These are phyloP conservation scores for Rhizopogon vinicolor DNA, from an alignment of 768 basidiomycete genomes.

Conservation along the genomic window DNA sequence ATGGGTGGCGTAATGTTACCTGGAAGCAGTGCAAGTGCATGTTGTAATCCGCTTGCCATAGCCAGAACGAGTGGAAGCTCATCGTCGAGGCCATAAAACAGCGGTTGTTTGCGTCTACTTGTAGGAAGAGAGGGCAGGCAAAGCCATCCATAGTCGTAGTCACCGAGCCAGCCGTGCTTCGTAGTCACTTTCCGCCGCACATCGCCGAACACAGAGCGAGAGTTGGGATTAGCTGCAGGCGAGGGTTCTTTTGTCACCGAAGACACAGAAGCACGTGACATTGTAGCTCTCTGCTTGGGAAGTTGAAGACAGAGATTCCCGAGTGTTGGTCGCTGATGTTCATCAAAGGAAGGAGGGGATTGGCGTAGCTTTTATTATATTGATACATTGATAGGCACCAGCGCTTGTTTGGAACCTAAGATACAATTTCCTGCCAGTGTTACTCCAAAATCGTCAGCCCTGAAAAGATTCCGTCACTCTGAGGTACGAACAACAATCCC, in stretches of 20 bases:
- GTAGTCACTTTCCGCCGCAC: slow-evolving; percentile 38
- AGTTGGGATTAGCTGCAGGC: slow-evolving; percentile 7
- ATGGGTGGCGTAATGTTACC: slow-evolving; percentile 83
- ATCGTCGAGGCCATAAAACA: slow-evolving; percentile 72
- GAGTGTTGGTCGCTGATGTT: neutral
- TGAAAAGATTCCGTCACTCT: no score
- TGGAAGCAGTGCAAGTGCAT: slow-evolving; percentile 79
- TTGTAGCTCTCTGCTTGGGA: neutral
- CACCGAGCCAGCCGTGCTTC: slow-evolving; percentile 74
- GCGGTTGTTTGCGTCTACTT: slow-evolving; percentile 39
- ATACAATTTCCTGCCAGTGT: no score
- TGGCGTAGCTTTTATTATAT: no score
- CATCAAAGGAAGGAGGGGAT: no score
- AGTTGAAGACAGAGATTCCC: neutral
- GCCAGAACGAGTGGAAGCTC: slow-evolving; percentile 72
- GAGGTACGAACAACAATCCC: no score
- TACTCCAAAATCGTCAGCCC: no score
- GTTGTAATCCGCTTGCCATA: slow-evolving; percentile 68
- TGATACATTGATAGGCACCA: no score
- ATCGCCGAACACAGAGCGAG: slow-evolving; percentile 1
- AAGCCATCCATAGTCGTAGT: slow-evolving; percentile 75
- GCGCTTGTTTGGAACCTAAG: no score
- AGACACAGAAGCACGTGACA: slow-evolving; percentile 5
- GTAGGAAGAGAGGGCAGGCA: slow-evolving; percentile 66
- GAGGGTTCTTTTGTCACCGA: slow-evolving; percentile 11